Percentiles rank a stretch among this genome's conserved stretches.
These are phyloP conservation scores for Ajuga chamaepitys DNA, from an alignment of 257 asterid species.

Conservation along the genomic window DNA sequence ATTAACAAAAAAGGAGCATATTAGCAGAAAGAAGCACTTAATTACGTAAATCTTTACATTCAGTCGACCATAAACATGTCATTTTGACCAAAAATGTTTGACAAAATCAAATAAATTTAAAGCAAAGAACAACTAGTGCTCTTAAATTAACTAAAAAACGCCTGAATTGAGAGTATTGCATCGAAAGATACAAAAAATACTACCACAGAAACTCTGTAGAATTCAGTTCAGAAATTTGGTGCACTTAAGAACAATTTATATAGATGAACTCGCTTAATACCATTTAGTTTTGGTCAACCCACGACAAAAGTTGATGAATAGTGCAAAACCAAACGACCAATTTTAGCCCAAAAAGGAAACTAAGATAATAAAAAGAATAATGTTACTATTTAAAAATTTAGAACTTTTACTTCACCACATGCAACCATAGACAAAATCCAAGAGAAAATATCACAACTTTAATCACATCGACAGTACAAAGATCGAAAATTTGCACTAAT, in stretches of 20 bases:
- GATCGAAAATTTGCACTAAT: conserved; percentile 18
- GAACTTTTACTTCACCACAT: conserved; percentile 14
- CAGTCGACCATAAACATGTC: no score
- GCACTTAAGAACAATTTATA: background rate
- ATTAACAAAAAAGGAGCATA: conserved; percentile 12
- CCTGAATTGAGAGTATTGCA: background rate
- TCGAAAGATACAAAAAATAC: conserved; percentile 1
- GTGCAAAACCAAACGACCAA: background rate
- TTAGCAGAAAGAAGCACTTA: no score
- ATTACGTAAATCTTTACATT: no score
- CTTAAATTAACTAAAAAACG: conserved; percentile 9
- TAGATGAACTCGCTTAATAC: background rate
- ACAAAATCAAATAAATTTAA: background rate
- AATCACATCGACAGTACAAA: conserved; percentile 8
- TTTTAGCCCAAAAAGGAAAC: conserved; percentile 6
- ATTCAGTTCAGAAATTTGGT: conserved; percentile 3
- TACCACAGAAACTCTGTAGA: background rate
- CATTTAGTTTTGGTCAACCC: conserved; percentile 26
- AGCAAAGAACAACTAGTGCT: background rate
- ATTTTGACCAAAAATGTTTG: background rate
- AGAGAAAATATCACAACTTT: conserved; percentile 26
- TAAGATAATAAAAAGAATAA: background rate
- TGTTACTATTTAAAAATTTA: background rate
- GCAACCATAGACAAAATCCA: conserved; percentile 20
- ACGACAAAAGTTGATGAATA: background rate